phyloP scores from a whole-genome alignment of 805 yeast genomes.

The Wickerhamomyces mucosus region DNA sequence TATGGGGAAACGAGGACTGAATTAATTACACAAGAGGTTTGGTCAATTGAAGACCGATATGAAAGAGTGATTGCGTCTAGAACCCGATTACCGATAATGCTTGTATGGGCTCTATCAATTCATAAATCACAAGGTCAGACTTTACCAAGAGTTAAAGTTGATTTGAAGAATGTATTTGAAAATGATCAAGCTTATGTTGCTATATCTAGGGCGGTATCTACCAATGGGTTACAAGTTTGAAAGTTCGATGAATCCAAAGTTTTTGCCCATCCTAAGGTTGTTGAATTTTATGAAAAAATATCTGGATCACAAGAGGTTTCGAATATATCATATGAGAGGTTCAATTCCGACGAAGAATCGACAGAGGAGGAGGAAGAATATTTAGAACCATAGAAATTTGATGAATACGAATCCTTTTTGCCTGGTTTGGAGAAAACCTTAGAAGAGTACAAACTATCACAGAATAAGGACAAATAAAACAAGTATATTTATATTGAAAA shows the following conservation, averaged over 20 bases:
- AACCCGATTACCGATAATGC: constrained; percentile 72
- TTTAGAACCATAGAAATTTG: too few species aligned
- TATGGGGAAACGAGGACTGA: constrained; percentile 68
- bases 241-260: constrained; percentile 62
- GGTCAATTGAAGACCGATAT: constrained; percentile 70
- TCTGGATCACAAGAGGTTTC: too few species aligned
- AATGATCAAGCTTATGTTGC: constrained; percentile 97
- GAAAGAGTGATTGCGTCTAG: constrained; percentile 63
- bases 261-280: constrained; percentile 63
- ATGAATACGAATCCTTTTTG: too few species aligned
- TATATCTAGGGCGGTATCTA: constrained; percentile 75
- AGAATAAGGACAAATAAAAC: too few species aligned
- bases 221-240: constrained; percentile 74
- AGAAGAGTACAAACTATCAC: too few species aligned
- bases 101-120: constrained; percentile 96
- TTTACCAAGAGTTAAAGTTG: constrained; percentile 64
- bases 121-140: constrained; percentile 97
- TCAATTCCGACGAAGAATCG: too few species aligned
- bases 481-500: too few species aligned
- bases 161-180: constrained; percentile 69
- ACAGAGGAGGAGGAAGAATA: too few species aligned
- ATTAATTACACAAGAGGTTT: constrained; percentile 70
- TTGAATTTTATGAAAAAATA: constrained; percentile 56
- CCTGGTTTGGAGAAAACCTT: too few species aligned
- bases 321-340: too few species aligned